Conservation (phyloP, 176 grass and related monocot species). For the Olyra latifolia region DNA sequence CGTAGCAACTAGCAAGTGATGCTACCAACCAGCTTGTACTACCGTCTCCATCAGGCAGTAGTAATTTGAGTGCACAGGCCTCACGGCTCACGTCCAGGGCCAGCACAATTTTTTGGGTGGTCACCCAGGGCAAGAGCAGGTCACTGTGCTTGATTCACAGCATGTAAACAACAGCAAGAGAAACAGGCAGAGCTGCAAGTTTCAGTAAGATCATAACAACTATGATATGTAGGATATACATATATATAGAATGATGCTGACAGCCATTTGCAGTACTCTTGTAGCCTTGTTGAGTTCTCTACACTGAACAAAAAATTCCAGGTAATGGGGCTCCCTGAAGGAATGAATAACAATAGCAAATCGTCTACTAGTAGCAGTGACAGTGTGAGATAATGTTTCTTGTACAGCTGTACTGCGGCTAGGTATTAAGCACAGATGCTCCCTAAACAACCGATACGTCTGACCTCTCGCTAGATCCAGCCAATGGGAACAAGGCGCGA, state of each 20-base stretch:
- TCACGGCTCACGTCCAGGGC: not conserved
- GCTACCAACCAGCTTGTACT: not conserved
- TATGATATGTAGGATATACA: no score
- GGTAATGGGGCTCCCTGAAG: no score
- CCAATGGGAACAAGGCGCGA: constrained; percentile 24
- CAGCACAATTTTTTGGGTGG: no score
- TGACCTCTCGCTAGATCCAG: not conserved
- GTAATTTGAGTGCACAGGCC: not conserved
- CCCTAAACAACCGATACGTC: not conserved
- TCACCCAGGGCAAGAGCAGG: no score
- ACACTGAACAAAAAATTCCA: not conserved
- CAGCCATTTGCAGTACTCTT: not conserved
- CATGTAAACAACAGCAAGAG: not conserved
- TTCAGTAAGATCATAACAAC: not conserved
- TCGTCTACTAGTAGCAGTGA: no score
- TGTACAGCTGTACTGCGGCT: not conserved
- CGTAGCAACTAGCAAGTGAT: not conserved
- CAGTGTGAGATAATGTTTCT: not conserved
- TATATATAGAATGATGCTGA: not conserved
- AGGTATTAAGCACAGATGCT: constrained; percentile 6
- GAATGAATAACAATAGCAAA: not conserved
- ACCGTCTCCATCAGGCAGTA: not conserved
- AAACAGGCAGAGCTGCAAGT: not conserved
- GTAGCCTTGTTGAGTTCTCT: not conserved
- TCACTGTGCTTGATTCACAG: not conserved